Conservation (phyloP, 2,329 filamentous ascomycete species). For the Aspergillus versicolor region DNA sequence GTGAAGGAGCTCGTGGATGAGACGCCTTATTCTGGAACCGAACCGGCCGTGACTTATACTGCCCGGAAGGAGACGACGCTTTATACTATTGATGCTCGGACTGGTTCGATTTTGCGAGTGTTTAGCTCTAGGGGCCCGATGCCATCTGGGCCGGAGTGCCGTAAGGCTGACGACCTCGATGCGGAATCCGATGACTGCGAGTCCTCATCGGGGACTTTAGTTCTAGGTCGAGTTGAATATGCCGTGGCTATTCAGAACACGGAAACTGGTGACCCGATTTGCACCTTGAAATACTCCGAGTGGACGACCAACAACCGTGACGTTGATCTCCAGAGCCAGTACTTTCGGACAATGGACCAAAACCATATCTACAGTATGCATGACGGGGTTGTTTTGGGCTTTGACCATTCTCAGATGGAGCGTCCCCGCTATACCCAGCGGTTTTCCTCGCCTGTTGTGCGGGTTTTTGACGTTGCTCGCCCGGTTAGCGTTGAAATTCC, state of each 20-base stretch:
- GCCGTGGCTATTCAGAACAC: conserved; percentile 79
- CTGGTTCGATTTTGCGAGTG: conserved; percentile 76
- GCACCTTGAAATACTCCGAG: conserved; percentile 88
- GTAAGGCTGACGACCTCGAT: conserved; percentile 63
- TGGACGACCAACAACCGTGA: conserved; percentile 94
- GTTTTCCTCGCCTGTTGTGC: conserved; percentile 74
- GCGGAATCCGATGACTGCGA: conserved; percentile 71
- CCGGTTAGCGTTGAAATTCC: conserved; percentile 65
- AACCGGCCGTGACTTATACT: conserved; percentile 81
- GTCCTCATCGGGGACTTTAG: conserved; percentile 70
- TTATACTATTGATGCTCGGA: conserved; percentile 84
- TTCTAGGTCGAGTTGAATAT: conserved; percentile 84
- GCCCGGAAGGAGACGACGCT: conserved; percentile 88
- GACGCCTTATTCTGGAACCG: conserved; percentile 71
- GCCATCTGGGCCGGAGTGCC: conserved; percentile 72
- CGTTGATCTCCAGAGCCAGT: conserved; percentile 80
- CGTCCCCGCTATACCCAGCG: conserved; percentile 65
- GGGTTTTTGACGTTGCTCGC: conserved; percentile 84
- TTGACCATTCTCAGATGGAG: conserved; percentile 63
- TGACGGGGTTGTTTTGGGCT: conserved; percentile 79
- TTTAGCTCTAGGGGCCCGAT: conserved; percentile 75
- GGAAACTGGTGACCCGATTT: conserved; percentile 72
- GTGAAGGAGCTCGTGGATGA: conserved; percentile 82
- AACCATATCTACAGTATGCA: conserved; percentile 86
- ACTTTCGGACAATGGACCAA: conserved; percentile 75